phyloP scores from a whole-genome alignment of 176 grass and related monocot species.

The Secale cereale region DNA sequence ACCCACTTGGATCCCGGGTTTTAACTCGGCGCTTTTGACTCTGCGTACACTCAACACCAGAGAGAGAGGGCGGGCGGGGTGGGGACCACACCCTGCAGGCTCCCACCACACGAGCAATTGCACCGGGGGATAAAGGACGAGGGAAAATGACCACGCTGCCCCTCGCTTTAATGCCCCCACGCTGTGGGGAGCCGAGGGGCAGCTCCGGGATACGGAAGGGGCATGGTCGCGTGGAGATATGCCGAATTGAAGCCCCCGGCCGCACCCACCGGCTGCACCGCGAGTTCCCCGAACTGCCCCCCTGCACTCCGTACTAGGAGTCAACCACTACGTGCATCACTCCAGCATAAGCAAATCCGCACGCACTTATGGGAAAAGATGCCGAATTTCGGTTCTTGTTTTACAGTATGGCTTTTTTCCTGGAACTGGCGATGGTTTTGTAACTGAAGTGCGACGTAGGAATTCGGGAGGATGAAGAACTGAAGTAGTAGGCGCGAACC shows the following conservation, averaged over 20 bases:
- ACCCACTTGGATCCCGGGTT: constrained; percentile 20
- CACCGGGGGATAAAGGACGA: constrained; percentile 43
- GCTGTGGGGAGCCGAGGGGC: not conserved
- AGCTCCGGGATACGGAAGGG: not conserved
- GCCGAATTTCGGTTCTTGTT: not conserved
- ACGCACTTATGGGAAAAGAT: not conserved
- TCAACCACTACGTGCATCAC: constrained; percentile 17
- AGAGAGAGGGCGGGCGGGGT: not conserved
- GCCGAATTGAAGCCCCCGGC: not conserved
- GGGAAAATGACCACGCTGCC: constrained; percentile 14
- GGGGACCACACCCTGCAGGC: constrained; percentile 30
- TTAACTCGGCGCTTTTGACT: constrained; percentile 30
- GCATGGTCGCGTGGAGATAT: constrained; percentile 12
- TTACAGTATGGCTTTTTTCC: not conserved
- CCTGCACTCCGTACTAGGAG: not conserved
- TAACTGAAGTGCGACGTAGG: too few species aligned
- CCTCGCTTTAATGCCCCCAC: not conserved
- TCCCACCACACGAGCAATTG: constrained; percentile 60
- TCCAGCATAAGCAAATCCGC: not conserved
- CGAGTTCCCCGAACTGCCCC: constrained; percentile 11
- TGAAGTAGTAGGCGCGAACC: too few species aligned
- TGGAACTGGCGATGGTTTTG: too few species aligned
- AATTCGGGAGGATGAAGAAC: too few species aligned
- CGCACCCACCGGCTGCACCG: constrained; percentile 1
- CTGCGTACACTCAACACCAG: not conserved